Conservation (phyloP, 2,329 filamentous ascomycete species). For the Fusarium camptoceras region DNA sequence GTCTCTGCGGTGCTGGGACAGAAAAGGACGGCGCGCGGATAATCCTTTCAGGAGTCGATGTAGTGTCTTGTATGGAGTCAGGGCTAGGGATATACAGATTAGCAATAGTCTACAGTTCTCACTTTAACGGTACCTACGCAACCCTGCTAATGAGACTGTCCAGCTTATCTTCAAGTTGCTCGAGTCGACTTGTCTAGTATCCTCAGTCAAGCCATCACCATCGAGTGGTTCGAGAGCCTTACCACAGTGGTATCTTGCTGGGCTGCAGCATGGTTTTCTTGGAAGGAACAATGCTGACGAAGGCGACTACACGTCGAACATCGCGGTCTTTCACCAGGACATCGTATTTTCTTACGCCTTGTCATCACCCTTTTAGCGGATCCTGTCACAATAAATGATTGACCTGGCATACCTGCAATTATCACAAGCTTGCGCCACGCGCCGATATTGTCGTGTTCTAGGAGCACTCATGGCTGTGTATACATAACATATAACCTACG, state of each 20-base stretch:
- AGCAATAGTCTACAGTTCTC: not conserved
- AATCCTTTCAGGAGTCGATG: not conserved
- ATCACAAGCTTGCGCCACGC: conserved; percentile 23
- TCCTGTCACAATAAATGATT: rapidly evolving
- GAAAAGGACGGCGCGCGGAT: not conserved
- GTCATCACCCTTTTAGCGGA: not conserved
- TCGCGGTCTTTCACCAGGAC: conserved; percentile 26
- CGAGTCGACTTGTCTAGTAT: conserved; percentile 15
- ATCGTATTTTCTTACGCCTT: conserved; percentile 35
- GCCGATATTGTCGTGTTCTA: conserved; percentile 23
- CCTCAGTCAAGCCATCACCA: too few species aligned
- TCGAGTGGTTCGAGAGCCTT: rapidly evolving
- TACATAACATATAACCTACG: not conserved
- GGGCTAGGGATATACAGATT: not conserved
- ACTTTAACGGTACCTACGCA: not conserved
- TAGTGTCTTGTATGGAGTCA: not conserved
- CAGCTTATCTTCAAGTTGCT: conserved; percentile 32
- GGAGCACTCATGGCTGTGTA: conserved; percentile 11
- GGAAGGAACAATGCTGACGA: conserved; percentile 15
- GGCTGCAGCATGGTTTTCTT: not conserved
- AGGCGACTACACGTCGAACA: conserved; percentile 32
- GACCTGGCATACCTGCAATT: conserved; percentile 18
- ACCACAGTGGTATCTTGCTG: conserved; percentile 9
- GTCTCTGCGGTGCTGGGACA: not conserved
- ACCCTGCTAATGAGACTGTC: conserved; percentile 22